A percentile compares a stretch with the other conserved stretches of the same genome.
These are phyloP conservation scores for Inga laurina DNA, from an alignment of 306 rosid genomes.

Conservation along the genomic window DNA sequence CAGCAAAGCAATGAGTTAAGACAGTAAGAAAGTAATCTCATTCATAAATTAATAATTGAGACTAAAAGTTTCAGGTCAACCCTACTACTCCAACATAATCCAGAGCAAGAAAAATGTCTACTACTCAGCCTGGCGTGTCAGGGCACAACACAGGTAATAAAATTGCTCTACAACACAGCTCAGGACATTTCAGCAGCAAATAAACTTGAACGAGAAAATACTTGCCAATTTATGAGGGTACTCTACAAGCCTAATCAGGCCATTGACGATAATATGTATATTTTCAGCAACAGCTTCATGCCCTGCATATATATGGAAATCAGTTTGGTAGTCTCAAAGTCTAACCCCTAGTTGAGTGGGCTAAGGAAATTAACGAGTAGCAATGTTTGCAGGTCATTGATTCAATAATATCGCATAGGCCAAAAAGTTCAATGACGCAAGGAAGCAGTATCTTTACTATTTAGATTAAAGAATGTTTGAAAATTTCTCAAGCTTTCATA, in stretches of 20 bases:
- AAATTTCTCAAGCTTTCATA: not conserved
- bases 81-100: not conserved
- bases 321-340: not conserved
- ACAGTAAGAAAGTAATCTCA: not conserved
- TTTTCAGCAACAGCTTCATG: constrained; percentile 70
- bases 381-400: not conserved
- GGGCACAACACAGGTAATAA: not conserved
- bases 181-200: constrained; percentile 23
- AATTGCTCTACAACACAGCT: constrained; percentile 27
- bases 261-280: constrained; percentile 59
- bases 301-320: constrained; percentile 53
- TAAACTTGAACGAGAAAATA: constrained; percentile 31
- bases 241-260: constrained; percentile 60
- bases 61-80: not conserved
- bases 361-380: constrained; percentile 17
- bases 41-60: not conserved
- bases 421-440: not conserved
- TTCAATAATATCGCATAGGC: not conserved
- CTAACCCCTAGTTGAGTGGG: not conserved
- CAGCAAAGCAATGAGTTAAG: not conserved
- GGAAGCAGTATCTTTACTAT: not conserved
- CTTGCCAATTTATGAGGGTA: constrained; percentile 87
- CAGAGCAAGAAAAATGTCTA: constrained; percentile 17
- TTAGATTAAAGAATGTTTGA: not conserved
- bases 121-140: not conserved